Evolutionary conservation across 1,139 yeast genomes (phyloP).

Genomic region (Petasospora rhodanensis): DNA sequence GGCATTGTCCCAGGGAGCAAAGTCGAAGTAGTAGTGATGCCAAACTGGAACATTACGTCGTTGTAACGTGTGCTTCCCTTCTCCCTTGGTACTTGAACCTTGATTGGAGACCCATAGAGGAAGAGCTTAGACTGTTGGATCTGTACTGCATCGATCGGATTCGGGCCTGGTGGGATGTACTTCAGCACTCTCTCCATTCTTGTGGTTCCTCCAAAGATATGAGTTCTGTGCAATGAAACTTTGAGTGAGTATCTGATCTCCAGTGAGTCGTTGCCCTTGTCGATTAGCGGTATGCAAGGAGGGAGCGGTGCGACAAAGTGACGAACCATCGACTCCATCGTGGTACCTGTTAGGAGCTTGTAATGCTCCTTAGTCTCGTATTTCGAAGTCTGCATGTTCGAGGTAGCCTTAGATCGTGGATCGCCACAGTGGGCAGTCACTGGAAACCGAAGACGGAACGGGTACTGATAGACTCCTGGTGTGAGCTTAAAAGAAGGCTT

Average conservation of each 20-base stretch:
- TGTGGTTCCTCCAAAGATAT: constrained; percentile 8
- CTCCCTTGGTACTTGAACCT: constrained; percentile 1
- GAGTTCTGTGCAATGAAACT: constrained; percentile 9
- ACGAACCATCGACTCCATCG: neutral
- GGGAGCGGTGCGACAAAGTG: constrained; percentile 7
- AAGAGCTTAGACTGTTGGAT: constrained; percentile 5
- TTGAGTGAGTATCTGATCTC: constrained; percentile 8
- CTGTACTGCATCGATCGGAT: constrained; percentile 4
- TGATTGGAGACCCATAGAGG: neutral
- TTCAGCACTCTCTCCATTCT: constrained; percentile 7
- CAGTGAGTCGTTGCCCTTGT: neutral
- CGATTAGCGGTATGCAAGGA: constrained; percentile 1
- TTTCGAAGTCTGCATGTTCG: constrained; percentile 9
- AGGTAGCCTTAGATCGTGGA: constrained; percentile 21
- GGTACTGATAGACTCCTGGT: constrained; percentile 56
- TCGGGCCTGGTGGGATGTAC: constrained; percentile 9
- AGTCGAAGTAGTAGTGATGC: constrained; percentile 6
- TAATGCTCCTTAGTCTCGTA: constrained; percentile 6
- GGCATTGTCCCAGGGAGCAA: constrained; percentile 10
- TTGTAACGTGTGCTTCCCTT: constrained; percentile 1
- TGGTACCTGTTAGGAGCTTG: neutral
- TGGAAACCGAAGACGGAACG: constrained; percentile 55
- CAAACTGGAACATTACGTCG: constrained; percentile 2
- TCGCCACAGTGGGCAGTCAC: constrained; percentile 45
- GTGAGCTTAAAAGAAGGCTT: constrained; percentile 48